A percentile compares a stretch with the other conserved stretches of the same genome.
Evolutionary conservation across 2,329 filamentous ascomycete species (phyloP).

Genomic region (Diaporthe amygdali): DNA sequence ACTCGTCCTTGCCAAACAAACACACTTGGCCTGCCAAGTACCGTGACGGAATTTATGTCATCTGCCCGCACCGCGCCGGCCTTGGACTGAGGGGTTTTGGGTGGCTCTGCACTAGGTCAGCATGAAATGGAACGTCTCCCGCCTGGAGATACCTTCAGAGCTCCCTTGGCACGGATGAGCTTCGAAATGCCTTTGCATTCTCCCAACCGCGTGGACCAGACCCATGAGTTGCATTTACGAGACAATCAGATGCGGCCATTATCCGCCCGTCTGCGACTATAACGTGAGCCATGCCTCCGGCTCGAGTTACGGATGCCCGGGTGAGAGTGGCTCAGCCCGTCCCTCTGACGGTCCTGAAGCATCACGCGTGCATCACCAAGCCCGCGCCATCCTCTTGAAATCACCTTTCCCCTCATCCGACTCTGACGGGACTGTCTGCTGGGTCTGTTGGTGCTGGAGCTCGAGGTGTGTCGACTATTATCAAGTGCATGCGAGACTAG

Average conservation of each 20-base stretch:
- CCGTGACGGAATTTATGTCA: neutral
- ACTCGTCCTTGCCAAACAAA: neutral
- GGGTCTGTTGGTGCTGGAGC: neutral
- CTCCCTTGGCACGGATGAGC: neutral
- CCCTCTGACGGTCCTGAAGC: constrained; percentile 13
- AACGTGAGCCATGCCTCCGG: constrained; percentile 4
- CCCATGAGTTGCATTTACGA: neutral
- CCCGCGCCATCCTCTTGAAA: neutral
- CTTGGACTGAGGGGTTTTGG: constrained; percentile 11
- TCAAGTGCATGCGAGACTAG: neutral
- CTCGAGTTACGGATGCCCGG: constrained; percentile 5
- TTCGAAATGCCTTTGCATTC: neutral
- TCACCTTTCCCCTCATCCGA: neutral
- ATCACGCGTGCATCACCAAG: neutral
- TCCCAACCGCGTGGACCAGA: neutral
- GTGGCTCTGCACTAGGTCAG: neutral
- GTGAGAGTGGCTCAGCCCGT: constrained; percentile 1
- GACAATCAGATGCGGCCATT: neutral
- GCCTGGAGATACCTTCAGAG: neutral
- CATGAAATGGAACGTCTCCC: neutral
- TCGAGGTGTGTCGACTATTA: neutral
- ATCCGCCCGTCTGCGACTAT: neutral
- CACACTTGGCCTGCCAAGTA: neutral
- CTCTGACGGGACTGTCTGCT: neutral
- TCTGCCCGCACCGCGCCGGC: neutral